Evolutionary conservation across 2,329 filamentous ascomycete genomes (phyloP), one percentile per base, ranked within the genome.

Genomic region (Fusarium algeriense): DNA sequence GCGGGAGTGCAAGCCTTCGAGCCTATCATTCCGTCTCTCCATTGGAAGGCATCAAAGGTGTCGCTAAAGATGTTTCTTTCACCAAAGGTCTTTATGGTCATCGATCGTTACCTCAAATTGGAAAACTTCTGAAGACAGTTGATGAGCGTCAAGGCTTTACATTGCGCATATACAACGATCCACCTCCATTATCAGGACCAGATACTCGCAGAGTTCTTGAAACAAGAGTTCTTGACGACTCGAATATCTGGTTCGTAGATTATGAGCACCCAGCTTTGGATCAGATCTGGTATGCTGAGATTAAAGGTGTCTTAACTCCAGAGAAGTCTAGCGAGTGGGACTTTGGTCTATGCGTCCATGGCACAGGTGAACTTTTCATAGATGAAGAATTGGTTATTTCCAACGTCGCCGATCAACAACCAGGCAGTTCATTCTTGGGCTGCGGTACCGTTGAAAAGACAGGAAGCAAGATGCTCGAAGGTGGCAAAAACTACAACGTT

Each of bases 1-100:
- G 59, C n/a, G 59, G 59, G n/a, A 61, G 59, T 17, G 59, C 59
- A 0, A 59, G 53, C 2, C 59, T 61, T 15, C 34, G 53, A 23
- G 53, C 59, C 0, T 61, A 61, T 2, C 35, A 59, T 7, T 48
- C 53, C 2, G 43, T 61, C 1, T 61, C 53, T 1, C 59, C 59
- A 2, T 3, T 48, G 2, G 53, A 59, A 1, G 59, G 59, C 1
- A 59, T 61, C 28, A 59, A 30, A 6, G 17, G 28, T 1, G 34
- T 61, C 2, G 19, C 20, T 3, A 46, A 61, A 2, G 43, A 59
- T 0, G 53, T 48, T 17, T 23, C 12, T 2, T 59, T 58, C 14
- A 28, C 59, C 0, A 56, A 59, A 1, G 59, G 59, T 0, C 43
- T 59, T 0, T 59, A 58, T 0, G 59, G 54, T 0, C 59, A 61